Percentiles rank a stretch among this genome's conserved stretches.
Conservation (phyloP, 2,329 filamentous ascomycete species). For the Fusarium sp. region DNA sequence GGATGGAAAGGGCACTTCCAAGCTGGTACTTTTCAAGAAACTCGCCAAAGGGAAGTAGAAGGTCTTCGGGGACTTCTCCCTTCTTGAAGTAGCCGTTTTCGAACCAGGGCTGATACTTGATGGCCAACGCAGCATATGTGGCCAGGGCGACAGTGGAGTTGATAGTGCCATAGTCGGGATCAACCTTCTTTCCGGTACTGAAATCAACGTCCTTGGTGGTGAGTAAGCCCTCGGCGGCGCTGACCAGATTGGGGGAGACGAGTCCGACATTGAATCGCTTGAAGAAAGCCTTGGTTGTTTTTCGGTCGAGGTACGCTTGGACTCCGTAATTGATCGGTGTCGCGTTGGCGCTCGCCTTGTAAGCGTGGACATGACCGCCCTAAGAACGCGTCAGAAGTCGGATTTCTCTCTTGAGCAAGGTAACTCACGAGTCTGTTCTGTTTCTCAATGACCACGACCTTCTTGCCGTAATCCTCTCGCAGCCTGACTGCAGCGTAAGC, state of each 20-base stretch:
- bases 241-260: neutral
- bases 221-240: neutral
- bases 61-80: conserved; percentile 1
- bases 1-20: neutral
- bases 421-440: conserved; percentile 9
- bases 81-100: conserved; percentile 27
- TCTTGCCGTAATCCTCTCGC: conserved; percentile 26
- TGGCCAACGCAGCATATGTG: neutral
- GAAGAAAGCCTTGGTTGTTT: conserved; percentile 17
- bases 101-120: conserved; percentile 24
- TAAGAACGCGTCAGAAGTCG: neutral
- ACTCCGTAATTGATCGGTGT: conserved; percentile 25
- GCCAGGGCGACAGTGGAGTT: neutral
- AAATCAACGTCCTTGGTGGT: conserved; percentile 16
- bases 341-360: neutral
- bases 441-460: conserved; percentile 32
- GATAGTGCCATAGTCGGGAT: conserved; percentile 11
- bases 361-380: conserved; percentile 31
- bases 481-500: conserved; percentile 33
- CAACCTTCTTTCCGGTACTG: conserved; percentile 1
- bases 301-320: conserved; percentile 21
- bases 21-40: conserved; percentile 11
- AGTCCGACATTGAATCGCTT: conserved; percentile 22
- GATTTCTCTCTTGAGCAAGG: rapidly evolving
- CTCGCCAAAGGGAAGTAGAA: conserved; percentile 23